These are phyloP conservation scores for Plantago ovata DNA, from an alignment of 257 asterid genomes.

Conservation along the genomic window DNA sequence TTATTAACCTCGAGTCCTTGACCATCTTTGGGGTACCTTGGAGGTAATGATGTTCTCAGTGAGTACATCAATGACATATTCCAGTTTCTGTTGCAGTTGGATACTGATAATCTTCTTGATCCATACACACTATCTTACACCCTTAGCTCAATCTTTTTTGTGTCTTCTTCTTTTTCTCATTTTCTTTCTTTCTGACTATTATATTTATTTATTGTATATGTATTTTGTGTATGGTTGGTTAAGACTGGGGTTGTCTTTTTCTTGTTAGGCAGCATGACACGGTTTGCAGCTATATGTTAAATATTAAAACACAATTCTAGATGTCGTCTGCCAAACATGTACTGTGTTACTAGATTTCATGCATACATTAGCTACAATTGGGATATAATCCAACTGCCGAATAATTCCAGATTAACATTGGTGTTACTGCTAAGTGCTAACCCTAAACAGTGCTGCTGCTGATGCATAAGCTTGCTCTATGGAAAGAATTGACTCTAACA, in stretches of 20 bases:
- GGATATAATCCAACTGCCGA: not conserved
- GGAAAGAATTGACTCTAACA: conserved; percentile 2
- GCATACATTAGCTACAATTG: not conserved
- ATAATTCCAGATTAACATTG: conserved; percentile 1
- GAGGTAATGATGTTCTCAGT: not conserved
- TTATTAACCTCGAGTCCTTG: too few species aligned
- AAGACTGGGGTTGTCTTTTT: not conserved
- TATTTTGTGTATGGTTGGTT: not conserved
- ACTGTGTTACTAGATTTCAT: not conserved
- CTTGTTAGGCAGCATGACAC: conserved; percentile 1
- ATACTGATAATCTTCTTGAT: not conserved
- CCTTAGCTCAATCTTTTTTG: too few species aligned
- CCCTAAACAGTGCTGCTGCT: too few species aligned
- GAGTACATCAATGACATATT: not conserved
- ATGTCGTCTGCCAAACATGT: not conserved
- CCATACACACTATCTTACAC: too few species aligned
- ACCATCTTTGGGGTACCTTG: not conserved
- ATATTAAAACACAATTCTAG: not conserved
- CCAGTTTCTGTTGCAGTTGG: not conserved
- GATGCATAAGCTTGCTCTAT: not conserved
- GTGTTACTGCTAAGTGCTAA: not conserved
- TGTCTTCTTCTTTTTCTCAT: too few species aligned
- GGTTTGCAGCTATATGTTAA: not conserved
- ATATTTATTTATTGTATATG: too few species aligned
- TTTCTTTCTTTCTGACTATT: not conserved